Evolutionary conservation across 441 rosid genomes (phyloP).

Genomic region (Adansonia grandidieri): DNA sequence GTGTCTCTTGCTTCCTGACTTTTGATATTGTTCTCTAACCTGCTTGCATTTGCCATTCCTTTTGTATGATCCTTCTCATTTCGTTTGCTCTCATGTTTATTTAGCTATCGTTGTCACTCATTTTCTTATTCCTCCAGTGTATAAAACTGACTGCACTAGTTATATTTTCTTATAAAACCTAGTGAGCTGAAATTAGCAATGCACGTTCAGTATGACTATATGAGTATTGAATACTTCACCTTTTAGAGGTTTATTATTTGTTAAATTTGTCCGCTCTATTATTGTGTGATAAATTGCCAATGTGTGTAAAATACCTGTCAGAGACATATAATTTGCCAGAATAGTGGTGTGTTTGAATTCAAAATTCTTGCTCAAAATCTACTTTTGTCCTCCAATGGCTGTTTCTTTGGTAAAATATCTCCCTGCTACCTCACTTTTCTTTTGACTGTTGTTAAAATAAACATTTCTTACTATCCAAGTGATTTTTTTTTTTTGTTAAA

Average conservation of each 20-base stretch:
- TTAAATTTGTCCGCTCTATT: neutral
- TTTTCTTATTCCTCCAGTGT: neutral
- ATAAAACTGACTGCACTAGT: neutral
- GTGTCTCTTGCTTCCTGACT: constrained; percentile 20
- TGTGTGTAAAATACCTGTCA: constrained; percentile 3
- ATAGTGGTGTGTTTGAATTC: neutral
- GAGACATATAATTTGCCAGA: neutral
- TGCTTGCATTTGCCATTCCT: neutral
- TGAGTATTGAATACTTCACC: no score
- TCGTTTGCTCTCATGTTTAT: neutral
- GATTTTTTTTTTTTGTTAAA: neutral
- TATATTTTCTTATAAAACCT: neutral
- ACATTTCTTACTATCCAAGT: neutral
- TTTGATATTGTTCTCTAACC: neutral
- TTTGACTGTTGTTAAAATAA: neutral
- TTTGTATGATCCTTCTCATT: constrained; percentile 1
- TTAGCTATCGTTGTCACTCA: neutral
- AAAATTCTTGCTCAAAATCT: constrained; percentile 29
- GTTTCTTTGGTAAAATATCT: constrained; percentile 24
- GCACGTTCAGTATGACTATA: neutral
- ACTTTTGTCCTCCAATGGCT: constrained; percentile 28
- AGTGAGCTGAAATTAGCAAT: neutral
- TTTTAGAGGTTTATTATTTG: neutral
- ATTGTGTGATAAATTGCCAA: constrained; percentile 1
- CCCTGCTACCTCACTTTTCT: constrained; percentile 18